Evolutionary conservation across 306 rosid genomes (phyloP).

Genomic region (Datisca glomerata): DNA sequence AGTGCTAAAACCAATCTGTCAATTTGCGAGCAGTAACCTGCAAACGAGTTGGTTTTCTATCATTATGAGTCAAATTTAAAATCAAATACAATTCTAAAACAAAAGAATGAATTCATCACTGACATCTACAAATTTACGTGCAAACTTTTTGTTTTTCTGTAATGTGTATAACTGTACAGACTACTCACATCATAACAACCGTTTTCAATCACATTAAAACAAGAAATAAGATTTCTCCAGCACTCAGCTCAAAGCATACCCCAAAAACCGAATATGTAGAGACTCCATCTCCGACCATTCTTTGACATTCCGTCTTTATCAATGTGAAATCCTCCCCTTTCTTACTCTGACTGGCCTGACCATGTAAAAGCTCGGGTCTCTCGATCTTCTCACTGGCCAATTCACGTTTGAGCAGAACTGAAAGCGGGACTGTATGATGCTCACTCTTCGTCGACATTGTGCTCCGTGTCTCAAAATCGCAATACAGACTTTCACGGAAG

Average conservation of each 20-base stretch:
- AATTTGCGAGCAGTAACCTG: no score
- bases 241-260: slow-evolving; percentile 28
- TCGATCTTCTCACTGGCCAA: slow-evolving; percentile 78
- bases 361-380: slow-evolving; percentile 72
- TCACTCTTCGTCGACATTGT: slow-evolving; percentile 70
- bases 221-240: not conserved
- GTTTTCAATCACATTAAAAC: slow-evolving; percentile 1
- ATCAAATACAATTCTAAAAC: no score
- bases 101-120: no score
- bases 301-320: slow-evolving; percentile 74
- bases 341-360: slow-evolving; percentile 89
- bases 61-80: no score
- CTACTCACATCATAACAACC: no score
- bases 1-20: no score
- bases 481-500: slow-evolving; percentile 7
- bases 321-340: slow-evolving; percentile 90
- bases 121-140: no score
- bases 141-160: no score
- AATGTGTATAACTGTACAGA: no score
- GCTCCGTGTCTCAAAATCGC: slow-evolving; percentile 12
- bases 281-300: slow-evolving; percentile 87
- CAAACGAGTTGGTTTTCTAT: no score
- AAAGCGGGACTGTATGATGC: slow-evolving; percentile 79
- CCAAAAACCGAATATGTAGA: slow-evolving; percentile 86
- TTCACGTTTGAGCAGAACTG: slow-evolving; percentile 89